A percentile compares a stretch with the other conserved stretches of the same genome.
These are phyloP conservation scores for Arabidopsis hybrid DNA, from an alignment of 441 rosid species.

Conservation along the genomic window DNA sequence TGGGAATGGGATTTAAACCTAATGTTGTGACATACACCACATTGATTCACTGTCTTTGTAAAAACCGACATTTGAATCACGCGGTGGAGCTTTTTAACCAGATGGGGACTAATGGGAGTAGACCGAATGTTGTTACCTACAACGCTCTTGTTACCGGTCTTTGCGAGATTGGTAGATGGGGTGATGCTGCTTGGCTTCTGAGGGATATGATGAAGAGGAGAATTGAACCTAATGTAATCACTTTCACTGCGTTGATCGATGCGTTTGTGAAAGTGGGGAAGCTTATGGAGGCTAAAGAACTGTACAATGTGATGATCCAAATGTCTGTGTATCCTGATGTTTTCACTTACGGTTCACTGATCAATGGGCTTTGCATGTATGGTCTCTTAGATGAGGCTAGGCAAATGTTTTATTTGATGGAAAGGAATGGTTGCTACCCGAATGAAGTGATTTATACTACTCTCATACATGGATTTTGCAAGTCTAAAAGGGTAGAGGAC, in stretches of 20 bases:
- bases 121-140: constrained; percentile 35
- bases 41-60: constrained; percentile 36
- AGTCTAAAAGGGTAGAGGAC: constrained; percentile 33
- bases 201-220: constrained; percentile 35
- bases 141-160: constrained; percentile 30
- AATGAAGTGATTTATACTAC: constrained; percentile 42
- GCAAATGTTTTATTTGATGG: constrained; percentile 34
- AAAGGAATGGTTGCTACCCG: background rate
- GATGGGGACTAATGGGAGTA: constrained; percentile 26
- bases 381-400: constrained; percentile 32
- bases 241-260: constrained; percentile 39
- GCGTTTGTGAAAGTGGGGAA: constrained; percentile 34
- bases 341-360: constrained; percentile 37
- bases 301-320: constrained; percentile 20
- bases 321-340: constrained; percentile 26
- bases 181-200: constrained; percentile 1
- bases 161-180: constrained; percentile 40
- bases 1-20: constrained; percentile 24
- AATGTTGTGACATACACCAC: constrained; percentile 32
- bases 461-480: constrained; percentile 43
- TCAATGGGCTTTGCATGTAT: constrained; percentile 33
- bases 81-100: constrained; percentile 24
- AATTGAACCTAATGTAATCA: constrained; percentile 29
- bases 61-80: constrained; percentile 18
- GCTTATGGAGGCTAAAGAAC: constrained; percentile 30